Base-by-base conservation (phyloP, 2,329 filamentous ascomycete genomes). In the Neonectria ditissima region DNA sequence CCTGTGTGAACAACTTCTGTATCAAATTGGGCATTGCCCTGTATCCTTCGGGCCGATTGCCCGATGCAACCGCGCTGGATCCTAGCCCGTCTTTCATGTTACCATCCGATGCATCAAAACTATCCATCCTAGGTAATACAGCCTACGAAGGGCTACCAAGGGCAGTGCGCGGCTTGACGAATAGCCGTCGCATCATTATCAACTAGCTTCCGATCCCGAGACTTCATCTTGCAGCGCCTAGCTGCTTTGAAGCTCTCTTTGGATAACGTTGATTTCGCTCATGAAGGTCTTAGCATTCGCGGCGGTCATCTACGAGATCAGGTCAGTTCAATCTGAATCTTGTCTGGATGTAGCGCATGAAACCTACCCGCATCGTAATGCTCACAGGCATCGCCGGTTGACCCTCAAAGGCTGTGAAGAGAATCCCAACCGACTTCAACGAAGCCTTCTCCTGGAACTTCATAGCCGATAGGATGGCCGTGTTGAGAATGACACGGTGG, bases 401-500 rank as follows among this genome's bases (percentile, higher is more conserved):
- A 22, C 83, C 87, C 70, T 89, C 87, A 63, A 90, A 86, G 10
- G 88, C 88, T 1, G 86, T 90, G 70, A 91, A 90, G 39, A 89
- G 74, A 22, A 97, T 87, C 56, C 87, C 86, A 51, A 93, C 84
- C 47, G 88, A 86, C 77, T 93, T 93, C 65, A 91, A 86, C 44
- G 87, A 88, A 30, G 92, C 89, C 71, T 91, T 91, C 55, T 94
- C 88, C 64, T 93, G 90, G 74, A 97, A 93, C 47, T 89, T 88
- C 86, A 97, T 92, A 5, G 89, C 87, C 61, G 92, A 91, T 63
- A 93, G 87, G 63, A 98, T 85, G 1, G 90, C 88, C 1, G 92
- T 93, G 80, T 98, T 98, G 54, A 98, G 83, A 65, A 97, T 90
- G 57, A 98, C 89, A 22, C 93, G 88, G 73, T 94, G 89, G 1